phyloP scores from a whole-genome alignment of 148 eudicot species.

The Rhododendron ferrugineum region DNA sequence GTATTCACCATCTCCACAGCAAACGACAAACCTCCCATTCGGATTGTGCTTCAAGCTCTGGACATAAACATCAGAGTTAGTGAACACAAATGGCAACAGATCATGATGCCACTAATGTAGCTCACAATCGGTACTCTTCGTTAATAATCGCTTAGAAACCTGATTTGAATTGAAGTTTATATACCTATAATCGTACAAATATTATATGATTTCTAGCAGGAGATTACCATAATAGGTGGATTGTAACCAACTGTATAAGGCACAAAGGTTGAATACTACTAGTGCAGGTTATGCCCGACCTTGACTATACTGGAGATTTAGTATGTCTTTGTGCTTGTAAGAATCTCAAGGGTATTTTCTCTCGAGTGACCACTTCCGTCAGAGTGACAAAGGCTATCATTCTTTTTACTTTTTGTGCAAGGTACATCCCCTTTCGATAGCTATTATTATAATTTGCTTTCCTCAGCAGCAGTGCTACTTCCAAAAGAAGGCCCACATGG shows the following conservation, averaged over 20 bases:
- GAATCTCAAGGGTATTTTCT: background rate
- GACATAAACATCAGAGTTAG: slow-evolving; percentile 11
- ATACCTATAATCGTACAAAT: background rate
- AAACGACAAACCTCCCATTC: slow-evolving; percentile 98
- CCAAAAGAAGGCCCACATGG: slow-evolving; percentile 1
- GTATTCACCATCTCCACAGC: slow-evolving; percentile 94
- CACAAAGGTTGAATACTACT: background rate
- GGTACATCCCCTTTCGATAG: background rate
- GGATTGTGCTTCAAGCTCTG: slow-evolving; percentile 94
- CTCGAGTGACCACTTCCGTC: background rate
- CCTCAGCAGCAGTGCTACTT: slow-evolving; percentile 3
- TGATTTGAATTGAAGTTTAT: background rate
- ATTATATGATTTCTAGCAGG: background rate
- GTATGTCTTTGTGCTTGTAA: background rate
- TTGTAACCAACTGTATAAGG: background rate
- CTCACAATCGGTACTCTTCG: background rate
- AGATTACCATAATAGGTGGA: background rate
- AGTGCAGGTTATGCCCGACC: background rate
- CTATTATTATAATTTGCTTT: background rate
- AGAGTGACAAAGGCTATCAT: background rate
- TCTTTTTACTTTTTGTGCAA: background rate
- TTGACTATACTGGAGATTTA: background rate
- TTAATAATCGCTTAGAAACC: background rate
- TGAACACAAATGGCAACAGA: background rate
- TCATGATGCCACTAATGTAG: background rate